These are phyloP conservation scores for Verruconis gallopava DNA, from an alignment of 2,329 filamentous ascomycete genomes.

Conservation along the genomic window DNA sequence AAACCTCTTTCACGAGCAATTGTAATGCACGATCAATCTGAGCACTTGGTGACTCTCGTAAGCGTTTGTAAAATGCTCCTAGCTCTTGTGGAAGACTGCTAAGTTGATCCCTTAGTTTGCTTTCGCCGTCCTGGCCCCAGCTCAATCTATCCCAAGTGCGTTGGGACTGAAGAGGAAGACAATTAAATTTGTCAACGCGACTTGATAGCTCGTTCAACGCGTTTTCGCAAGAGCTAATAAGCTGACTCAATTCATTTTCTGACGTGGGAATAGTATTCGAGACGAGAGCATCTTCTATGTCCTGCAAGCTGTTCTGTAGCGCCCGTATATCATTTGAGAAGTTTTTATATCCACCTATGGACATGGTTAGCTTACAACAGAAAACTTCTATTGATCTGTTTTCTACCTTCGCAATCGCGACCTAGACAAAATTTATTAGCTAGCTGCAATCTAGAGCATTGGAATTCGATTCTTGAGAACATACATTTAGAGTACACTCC, in stretches of 20 bases:
- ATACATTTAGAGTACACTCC: neutral
- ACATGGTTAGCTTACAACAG: neutral
- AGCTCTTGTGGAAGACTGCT: constrained; percentile 18
- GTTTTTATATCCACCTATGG: constrained; percentile 18
- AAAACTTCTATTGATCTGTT: too few species aligned
- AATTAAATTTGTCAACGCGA: constrained; percentile 18
- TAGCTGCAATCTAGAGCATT: too few species aligned
- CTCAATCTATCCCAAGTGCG: constrained; percentile 20
- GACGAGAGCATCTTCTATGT: constrained; percentile 19
- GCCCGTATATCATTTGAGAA: constrained; percentile 17
- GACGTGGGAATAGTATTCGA: constrained; percentile 14
- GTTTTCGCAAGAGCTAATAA: neutral
- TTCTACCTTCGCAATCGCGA: neutral
- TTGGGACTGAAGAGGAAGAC: constrained; percentile 19
- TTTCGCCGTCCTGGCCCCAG: constrained; percentile 18
- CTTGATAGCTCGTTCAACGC: constrained; percentile 17
- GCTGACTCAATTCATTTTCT: constrained; percentile 10
- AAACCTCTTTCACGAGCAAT: constrained; percentile 20
- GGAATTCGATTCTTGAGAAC: too few species aligned
- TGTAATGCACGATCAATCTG: constrained; percentile 20
- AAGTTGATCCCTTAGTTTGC: constrained; percentile 16
- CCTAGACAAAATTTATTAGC: too few species aligned
- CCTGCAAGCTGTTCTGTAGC: constrained; percentile 18
- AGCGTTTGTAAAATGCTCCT: constrained; percentile 18
- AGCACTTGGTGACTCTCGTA: constrained; percentile 19